A percentile compares a stretch with the other conserved stretches of the same genome.
These are phyloP conservation scores for Lentinus brumalis DNA, from an alignment of 768 basidiomycete genomes.

Conservation along the genomic window DNA sequence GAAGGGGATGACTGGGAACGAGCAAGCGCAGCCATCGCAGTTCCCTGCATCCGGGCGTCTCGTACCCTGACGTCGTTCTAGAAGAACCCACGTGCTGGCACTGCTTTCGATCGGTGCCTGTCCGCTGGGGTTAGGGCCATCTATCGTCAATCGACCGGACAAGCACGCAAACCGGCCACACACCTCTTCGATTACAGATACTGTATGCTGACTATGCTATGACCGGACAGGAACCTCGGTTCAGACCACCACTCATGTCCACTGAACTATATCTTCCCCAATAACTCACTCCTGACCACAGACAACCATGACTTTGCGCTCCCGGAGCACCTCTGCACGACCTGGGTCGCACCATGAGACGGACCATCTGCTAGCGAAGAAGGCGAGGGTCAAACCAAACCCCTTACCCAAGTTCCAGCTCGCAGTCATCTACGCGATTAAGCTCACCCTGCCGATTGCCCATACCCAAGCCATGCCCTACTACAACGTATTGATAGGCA, in stretches of 20 bases:
- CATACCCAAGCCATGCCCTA: conserved; percentile 66
- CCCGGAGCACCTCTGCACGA: background rate
- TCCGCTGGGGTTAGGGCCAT: conserved; percentile 10
- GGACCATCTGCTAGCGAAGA: background rate
- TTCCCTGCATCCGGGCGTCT: conserved; percentile 4
- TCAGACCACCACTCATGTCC: background rate
- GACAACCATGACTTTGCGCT: background rate
- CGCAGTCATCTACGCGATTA: conserved; percentile 51
- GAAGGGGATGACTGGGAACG: background rate
- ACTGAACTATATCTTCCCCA: conserved; percentile 2
- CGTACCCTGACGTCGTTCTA: conserved; percentile 10
- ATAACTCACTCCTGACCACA: no score
- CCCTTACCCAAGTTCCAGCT: conserved; percentile 60
- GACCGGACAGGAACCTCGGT: background rate
- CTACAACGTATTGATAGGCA: conserved; percentile 62
- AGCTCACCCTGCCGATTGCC: conserved; percentile 60
- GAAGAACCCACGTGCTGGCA: conserved; percentile 14
- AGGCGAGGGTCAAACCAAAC: conserved; percentile 26
- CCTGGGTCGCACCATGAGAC: background rate
- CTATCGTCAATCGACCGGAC: conserved; percentile 5
- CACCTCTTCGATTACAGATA: conserved; percentile 3
- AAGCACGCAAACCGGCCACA: conserved; percentile 18
- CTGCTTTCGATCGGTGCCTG: conserved; percentile 5
- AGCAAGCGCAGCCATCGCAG: background rate
- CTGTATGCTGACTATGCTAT: conserved; percentile 4